phyloP scores from a whole-genome alignment of 2,329 filamentous ascomycete genomes.

The Botrytis galanthina region DNA sequence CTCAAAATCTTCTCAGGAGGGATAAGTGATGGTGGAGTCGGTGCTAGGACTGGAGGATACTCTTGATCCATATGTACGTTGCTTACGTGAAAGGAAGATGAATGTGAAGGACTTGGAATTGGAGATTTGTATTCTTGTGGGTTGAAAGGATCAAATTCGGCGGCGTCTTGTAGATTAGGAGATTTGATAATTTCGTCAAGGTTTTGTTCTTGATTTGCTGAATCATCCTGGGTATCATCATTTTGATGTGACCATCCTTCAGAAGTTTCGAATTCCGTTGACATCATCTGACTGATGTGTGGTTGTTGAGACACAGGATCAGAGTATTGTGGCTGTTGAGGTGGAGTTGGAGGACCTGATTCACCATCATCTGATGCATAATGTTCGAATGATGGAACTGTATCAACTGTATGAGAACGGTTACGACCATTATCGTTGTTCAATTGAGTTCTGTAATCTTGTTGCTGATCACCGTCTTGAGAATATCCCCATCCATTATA shows the following conservation, averaged over 20 bases:
- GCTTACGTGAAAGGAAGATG: constrained; percentile 3
- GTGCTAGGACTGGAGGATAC: not conserved
- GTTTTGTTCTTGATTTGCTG: not conserved
- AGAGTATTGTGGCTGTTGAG: constrained; percentile 7
- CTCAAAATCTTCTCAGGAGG: not conserved
- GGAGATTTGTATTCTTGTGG: constrained; percentile 25
- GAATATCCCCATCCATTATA: constrained; percentile 4
- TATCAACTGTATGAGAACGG: constrained; percentile 31
- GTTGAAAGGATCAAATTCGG: constrained; percentile 29
- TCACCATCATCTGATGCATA: constrained; percentile 29
- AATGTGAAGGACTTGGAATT: constrained; percentile 1
- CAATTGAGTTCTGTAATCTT: not conserved
- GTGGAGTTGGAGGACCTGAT: constrained; percentile 13
- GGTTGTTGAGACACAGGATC: not conserved
- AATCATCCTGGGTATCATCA: not conserved
- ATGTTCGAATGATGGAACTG: constrained; percentile 31
- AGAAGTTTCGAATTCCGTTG: constrained; percentile 1
- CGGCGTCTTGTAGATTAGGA: constrained; percentile 20
- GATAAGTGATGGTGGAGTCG: not conserved
- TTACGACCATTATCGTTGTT: not conserved
- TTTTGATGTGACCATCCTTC: constrained; percentile 12
- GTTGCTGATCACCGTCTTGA: not conserved
- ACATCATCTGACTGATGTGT: constrained; percentile 21
- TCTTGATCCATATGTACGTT: constrained; percentile 17
- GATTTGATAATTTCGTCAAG: constrained; percentile 4